Conservation (phyloP, 1,284 basidiomycete genomes). For the Tilletia walkeri region DNA sequence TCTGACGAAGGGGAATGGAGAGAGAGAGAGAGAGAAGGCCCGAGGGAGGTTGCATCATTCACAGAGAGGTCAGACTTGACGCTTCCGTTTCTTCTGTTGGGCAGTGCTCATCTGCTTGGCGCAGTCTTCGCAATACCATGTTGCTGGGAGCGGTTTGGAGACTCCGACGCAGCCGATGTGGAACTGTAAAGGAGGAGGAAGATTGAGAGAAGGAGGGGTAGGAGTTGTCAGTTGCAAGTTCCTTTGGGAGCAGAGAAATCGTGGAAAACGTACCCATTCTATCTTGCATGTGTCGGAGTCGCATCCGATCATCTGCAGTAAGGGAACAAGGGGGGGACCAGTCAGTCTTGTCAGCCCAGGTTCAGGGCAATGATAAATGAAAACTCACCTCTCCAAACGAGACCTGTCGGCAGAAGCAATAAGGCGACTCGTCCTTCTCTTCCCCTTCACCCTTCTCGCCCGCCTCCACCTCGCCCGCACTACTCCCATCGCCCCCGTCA, state of each 20-base stretch:
- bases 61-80: neutral
- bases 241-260: neutral
- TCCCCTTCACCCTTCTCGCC: slow-evolving; percentile 23
- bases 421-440: slow-evolving; percentile 49
- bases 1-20: too few relatives aligned
- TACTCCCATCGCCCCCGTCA: neutral
- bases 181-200: slow-evolving; percentile 31
- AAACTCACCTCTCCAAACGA: slow-evolving; percentile 54
- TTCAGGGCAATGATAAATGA: slow-evolving; percentile 27
- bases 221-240: neutral
- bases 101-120: slow-evolving; percentile 9
- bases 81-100: slow-evolving; percentile 12
- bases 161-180: slow-evolving; percentile 54
- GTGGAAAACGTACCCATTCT: slow-evolving; percentile 34
- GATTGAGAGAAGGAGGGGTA: neutral
- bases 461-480: slow-evolving; percentile 3
- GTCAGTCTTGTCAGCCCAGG: neutral
- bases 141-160: slow-evolving; percentile 50
- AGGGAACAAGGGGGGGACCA: neutral
- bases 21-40: neutral
- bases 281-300: slow-evolving; percentile 43
- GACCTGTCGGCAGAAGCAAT: slow-evolving; percentile 53
- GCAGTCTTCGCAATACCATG: slow-evolving; percentile 48
- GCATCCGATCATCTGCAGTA: slow-evolving; percentile 29
- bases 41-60: neutral